Evolutionary conservation across 805 yeast species (phyloP).

Genomic region (Candida verbasci): DNA sequence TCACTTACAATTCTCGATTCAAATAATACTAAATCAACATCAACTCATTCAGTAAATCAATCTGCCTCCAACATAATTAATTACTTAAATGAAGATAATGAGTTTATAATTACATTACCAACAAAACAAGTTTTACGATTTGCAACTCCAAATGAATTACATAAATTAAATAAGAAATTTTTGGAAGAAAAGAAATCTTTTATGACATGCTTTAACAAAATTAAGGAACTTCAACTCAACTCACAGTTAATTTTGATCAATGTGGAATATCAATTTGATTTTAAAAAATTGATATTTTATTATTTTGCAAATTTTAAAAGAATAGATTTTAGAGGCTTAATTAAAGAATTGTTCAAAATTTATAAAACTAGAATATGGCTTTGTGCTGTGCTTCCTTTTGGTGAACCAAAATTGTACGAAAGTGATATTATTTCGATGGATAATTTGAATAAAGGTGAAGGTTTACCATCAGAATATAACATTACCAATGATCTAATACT

Average conservation of each 20-base stretch:
- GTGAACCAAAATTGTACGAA: conserved; percentile 29
- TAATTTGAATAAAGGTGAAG: background rate
- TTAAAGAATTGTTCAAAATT: conserved; percentile 41
- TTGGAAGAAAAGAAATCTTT: conserved; percentile 71
- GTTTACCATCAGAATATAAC: conserved; percentile 34
- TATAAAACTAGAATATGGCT: conserved; percentile 46
- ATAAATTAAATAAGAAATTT: conserved; percentile 57
- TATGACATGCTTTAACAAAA: conserved; percentile 52
- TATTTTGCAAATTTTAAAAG: conserved; percentile 44
- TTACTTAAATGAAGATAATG: conserved; percentile 50
- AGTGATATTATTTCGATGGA: conserved; percentile 3
- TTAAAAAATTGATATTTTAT: conserved; percentile 42
- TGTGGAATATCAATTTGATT: conserved; percentile 43
- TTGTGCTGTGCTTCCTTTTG: conserved; percentile 42
- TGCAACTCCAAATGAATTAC: conserved; percentile 68
- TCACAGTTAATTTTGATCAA: conserved; percentile 38
- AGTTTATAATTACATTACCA: conserved; percentile 61
- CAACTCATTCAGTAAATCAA: conserved; percentile 36
- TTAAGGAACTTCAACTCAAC: conserved; percentile 45
- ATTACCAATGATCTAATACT: conserved; percentile 36
- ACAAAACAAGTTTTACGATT: conserved; percentile 74
- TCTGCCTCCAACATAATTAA: conserved; percentile 35
- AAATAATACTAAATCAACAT: conserved; percentile 14
- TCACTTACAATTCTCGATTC: conserved; percentile 38
- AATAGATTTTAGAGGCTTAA: conserved; percentile 40